Evolutionary conservation across 2,329 filamentous ascomycete species (phyloP).

Genomic region (Cucurbitaria berberidis): DNA sequence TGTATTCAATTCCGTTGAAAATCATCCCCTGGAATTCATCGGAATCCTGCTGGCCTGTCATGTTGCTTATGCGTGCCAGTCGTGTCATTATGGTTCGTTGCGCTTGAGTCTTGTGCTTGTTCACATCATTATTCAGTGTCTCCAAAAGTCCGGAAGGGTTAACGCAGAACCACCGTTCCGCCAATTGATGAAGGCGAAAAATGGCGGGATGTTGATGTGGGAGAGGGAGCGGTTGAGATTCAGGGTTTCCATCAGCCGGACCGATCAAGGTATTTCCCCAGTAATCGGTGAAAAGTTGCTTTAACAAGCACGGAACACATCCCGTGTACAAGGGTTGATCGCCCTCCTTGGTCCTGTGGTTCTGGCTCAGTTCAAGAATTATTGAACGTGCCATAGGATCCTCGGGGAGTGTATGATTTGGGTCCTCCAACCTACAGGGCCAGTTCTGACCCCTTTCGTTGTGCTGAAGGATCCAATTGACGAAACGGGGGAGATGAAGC

Average conservation of each 20-base stretch:
- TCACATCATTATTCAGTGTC: background rate
- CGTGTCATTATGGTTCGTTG: background rate
- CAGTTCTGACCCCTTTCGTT: background rate
- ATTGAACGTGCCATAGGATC: background rate
- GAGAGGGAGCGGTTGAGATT: background rate
- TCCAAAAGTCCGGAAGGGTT: background rate
- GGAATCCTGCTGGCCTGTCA: background rate
- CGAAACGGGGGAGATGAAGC: slow-evolving; percentile 9
- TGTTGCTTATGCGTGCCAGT: background rate
- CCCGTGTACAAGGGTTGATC: background rate
- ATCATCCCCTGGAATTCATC: background rate
- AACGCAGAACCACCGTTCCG: background rate
- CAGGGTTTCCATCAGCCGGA: background rate
- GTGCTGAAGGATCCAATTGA: slow-evolving; percentile 12
- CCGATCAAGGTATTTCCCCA: background rate
- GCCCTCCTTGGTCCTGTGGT: background rate
- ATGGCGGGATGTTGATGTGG: background rate
- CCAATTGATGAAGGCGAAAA: background rate
- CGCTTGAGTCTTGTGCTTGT: background rate
- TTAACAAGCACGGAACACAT: slow-evolving; percentile 12
- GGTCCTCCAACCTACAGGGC: slow-evolving; percentile 1
- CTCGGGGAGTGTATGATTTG: background rate
- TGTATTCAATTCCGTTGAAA: background rate
- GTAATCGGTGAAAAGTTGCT: slow-evolving; percentile 4
- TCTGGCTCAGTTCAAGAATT: background rate